Percentiles rank a stretch among this genome's conserved stretches.
Conservation (phyloP, 371 early-diverging fungal genomes). For the Amoeboaphelidium occidentale region DNA sequence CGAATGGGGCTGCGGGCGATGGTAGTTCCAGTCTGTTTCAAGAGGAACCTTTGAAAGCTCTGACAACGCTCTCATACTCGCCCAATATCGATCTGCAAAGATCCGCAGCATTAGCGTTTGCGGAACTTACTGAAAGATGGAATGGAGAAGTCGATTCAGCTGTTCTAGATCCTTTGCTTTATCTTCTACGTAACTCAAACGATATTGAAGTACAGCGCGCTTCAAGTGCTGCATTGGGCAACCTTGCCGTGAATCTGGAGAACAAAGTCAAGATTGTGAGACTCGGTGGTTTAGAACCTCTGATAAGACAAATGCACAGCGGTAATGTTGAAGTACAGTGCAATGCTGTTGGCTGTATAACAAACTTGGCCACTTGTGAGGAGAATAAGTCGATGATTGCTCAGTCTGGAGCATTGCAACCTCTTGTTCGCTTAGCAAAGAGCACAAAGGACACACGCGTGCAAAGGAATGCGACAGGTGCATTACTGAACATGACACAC, state of each 20-base stretch:
- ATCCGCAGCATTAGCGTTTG: constrained; percentile 72
- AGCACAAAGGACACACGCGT: constrained; percentile 61
- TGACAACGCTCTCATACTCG: constrained; percentile 57
- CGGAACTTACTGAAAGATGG: constrained; percentile 68
- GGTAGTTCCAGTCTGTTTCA: constrained; percentile 53
- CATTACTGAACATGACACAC: constrained; percentile 82
- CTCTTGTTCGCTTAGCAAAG: constrained; percentile 46
- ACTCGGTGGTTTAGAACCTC: constrained; percentile 58
- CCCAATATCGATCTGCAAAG: constrained; percentile 61
- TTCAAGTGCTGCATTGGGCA: constrained; percentile 69
- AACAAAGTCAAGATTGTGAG: constrained; percentile 65
- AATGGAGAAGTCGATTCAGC: constrained; percentile 49
- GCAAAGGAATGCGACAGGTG: constrained; percentile 76
- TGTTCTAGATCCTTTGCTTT: constrained; percentile 53
- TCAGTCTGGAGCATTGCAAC: constrained; percentile 48
- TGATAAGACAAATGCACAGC: constrained; percentile 67
- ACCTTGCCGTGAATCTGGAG: constrained; percentile 56
- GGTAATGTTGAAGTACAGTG: constrained; percentile 72
- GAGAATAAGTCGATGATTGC: constrained; percentile 71
- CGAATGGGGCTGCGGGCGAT: neutral
- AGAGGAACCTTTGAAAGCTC: constrained; percentile 53
- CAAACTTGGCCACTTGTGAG: constrained; percentile 73
- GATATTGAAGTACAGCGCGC: constrained; percentile 70
- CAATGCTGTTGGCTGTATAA: constrained; percentile 89
- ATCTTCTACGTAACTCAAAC: constrained; percentile 41